Base-by-base conservation (phyloP, 2,329 filamentous ascomycete species). In the Phaeosphaeria sp. region DNA sequence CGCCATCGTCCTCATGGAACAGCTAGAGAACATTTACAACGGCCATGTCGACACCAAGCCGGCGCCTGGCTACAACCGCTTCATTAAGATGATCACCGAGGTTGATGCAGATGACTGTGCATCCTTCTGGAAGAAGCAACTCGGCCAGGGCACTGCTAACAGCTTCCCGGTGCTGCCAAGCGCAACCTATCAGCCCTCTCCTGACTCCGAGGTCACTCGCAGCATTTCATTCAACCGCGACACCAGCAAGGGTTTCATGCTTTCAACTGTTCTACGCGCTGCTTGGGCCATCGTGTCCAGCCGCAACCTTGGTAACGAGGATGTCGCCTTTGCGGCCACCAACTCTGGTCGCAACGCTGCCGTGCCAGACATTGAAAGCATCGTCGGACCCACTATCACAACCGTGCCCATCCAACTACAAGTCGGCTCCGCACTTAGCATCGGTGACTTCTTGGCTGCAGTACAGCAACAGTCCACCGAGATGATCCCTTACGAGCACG, bases 371-470 rank as follows among this genome's bases (percentile, higher is more conserved):
- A 71, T 80, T 3, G 73, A 78, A 21, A 64, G 65, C 3, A 65
- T 80, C 0, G 64, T 80, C 22, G 80, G 79, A 0, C 80, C 80
- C 1, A 73, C 78, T 1, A 79, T 82, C 23, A 77, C 75, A 2
- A 78, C 76, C 0, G 66, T 78, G 0, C 77, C 77, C 0, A 61
- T 78, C 1, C 67, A 69, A 0, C 30, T 76, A 3, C 52, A 55
- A 0, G 44, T 74, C 21, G 41, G 63, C 41, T 21, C 36, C 0
- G 36, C 25, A 1, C 21, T 39, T 2, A 63, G 58, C 4, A 56
- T 75, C 0, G 44, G 39, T 0, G 27, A 60, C 0, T 59, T 67
- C 23, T 51, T 72, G 1, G 2, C 23, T 1, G 18, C 21, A 1
- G 47, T 71, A 1, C 69, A 70, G 44, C 17, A 55, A 10, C 60